Evolutionary conservation across 306 rosid species (phyloP), one percentile per base, ranked within the genome.

Genomic region (Castanea mollissima): DNA sequence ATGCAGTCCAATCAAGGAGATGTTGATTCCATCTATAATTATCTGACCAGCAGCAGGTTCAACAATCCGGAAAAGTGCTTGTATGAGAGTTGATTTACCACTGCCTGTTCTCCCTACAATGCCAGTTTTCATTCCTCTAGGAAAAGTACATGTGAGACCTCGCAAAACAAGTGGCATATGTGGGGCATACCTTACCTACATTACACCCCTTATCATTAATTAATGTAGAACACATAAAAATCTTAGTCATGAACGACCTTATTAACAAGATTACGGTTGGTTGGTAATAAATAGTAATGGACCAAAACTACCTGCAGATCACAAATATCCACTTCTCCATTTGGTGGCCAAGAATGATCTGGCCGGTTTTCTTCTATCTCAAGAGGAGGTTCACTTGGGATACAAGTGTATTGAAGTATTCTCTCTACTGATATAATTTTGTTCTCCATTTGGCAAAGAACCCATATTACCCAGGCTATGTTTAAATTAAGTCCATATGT

Each of bases 371-470:
- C 87, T 46, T 87, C 90, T 29, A 87, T 60, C 1, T 87, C 78
- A 56, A 92, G 82, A 20, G 92, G 93, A 68, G 94, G 94, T 81
- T 92, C 97, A 64, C 87, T 87, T 13, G 90, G 88, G 32, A 86
- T 74, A 6, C 74, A 31, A 60, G 89, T 71, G 68, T 90, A 87
- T 20, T 92, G 95, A 67, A 88, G 85, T 60, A 92, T 79, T 83
- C 94, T 90, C 84, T 92, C 93, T 6, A 90, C 93, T 21, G 94
- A 92, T 84, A 92, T 92, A 41, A 92, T 90, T 65, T 51, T 87
- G 74, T 79, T 90, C 84, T 90, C 94, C 88, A 90, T 38, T 29
- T 68, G 71, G 83, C 92, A 88, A 74, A 88, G 85, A 64, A 35
- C 77, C 91, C 82, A 76, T 55, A 88, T 83, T 58, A 89, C 52